Base-by-base conservation (phyloP, 2,329 filamentous ascomycete species). In the Westerdykella aurantiaca region DNA sequence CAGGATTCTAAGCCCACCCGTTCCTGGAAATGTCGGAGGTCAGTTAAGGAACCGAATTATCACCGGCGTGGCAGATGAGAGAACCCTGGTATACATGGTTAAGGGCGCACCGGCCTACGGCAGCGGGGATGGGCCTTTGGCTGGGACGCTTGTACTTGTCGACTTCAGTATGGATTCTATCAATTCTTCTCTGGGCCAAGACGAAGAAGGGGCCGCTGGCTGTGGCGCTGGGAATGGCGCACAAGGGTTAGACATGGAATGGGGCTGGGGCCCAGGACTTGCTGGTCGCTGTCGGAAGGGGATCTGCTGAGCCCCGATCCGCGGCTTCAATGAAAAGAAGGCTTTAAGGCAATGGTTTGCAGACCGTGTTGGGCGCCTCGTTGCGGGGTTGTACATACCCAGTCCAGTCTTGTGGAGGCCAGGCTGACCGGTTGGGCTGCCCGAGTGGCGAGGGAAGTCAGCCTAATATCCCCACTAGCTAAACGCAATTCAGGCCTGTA, bases 41-140 rank as follows among this genome's bases (percentile, higher is more conserved):
- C 39, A 38, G 1, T 41, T 34, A 11, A 38, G 45, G n/a, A 45
- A 44, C 14, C 51, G 52, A 5, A 52, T 43, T n/a, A 49, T 68
- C 13, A 56, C 51, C 7, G 63, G 58, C 6, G 49, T 52, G 4
- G 43, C 62, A 1, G 66, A 69, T 39, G 61, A 63, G 34, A 44
- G 63, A 5, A 60, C 52, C 21, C 42, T 69, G 1, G 58, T 69
- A 1, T 67, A 64, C 44, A 59, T 68, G 60, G 44, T 67, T 18
- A 56, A 52, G 11, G 45, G 58, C 2, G 55, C 51, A 18, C 50
- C 49, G 39, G 46, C 50, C 4, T 60, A 58, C 40, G 48, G 48
- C 4, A 23, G 44, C n/a, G 49, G 44, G 18, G 52, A 60, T 12
- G 52, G 58, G 3, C 48, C 39, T 16, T 34, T 42, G 18, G 44